A percentile compares a stretch with the other conserved stretches of the same genome.
phyloP scores from a whole-genome alignment of 768 basidiomycete genomes.

The Suillus brevipes region DNA sequence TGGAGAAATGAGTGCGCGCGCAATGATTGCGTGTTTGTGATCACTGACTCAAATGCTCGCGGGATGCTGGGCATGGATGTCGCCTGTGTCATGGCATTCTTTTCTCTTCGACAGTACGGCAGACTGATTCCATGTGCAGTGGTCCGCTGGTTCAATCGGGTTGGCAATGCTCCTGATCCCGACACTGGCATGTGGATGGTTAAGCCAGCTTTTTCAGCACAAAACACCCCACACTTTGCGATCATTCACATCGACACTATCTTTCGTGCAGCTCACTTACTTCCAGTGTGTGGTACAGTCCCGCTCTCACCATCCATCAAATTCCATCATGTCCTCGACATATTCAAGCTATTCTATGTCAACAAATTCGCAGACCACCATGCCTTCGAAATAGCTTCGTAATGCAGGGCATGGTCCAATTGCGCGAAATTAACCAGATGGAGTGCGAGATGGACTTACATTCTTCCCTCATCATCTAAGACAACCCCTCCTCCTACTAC shows the following conservation, averaged over 20 bases:
- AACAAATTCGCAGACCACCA: too few species aligned
- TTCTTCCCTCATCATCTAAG: too few species aligned
- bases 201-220: conserved; percentile 11
- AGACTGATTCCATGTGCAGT: conserved; percentile 27
- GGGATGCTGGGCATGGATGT: conserved; percentile 28
- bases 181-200: conserved; percentile 31
- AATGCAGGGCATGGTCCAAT: too few species aligned
- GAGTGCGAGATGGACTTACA: too few species aligned
- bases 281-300: conserved; percentile 18
- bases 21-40: conserved; percentile 32
- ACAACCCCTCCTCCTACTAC: too few species aligned
- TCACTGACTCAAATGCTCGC: conserved; percentile 7
- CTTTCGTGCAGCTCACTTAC: conserved; percentile 20
- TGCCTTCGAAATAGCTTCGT: too few species aligned
- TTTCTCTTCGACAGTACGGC: conserved; percentile 18
- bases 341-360: too few species aligned
- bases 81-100: conserved; percentile 22
- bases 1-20: conserved; percentile 29
- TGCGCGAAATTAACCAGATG: too few species aligned
- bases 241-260: conserved; percentile 21
- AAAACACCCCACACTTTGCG: conserved; percentile 12
- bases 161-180: conserved; percentile 16
- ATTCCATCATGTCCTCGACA: too few species aligned
- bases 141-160: conserved; percentile 26
- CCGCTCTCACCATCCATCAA: background rate